These are phyloP conservation scores for Clohesyomyces aquaticus DNA, from an alignment of 495 filamentous ascomycete genomes.

Conservation along the genomic window DNA sequence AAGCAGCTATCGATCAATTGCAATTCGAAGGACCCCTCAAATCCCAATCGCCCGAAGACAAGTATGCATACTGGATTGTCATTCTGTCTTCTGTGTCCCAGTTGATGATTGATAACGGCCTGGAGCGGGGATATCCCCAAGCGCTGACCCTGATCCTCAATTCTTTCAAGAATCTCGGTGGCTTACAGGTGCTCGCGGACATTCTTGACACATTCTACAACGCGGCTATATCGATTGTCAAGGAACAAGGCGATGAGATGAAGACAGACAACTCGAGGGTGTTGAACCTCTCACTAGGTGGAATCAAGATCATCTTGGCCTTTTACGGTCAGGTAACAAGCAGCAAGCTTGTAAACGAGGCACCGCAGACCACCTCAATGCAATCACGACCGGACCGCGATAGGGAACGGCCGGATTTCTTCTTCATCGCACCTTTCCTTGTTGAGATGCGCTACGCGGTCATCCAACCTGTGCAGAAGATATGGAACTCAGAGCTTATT, in stretches of 20 bases:
- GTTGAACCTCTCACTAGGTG: slow-evolving; percentile 47
- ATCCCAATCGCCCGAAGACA: slow-evolving; percentile 52
- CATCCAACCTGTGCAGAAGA: slow-evolving; percentile 72
- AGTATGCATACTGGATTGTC: slow-evolving; percentile 77
- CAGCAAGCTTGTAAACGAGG: slow-evolving; percentile 77
- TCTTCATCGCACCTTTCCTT: slow-evolving; percentile 74
- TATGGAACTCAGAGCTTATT: slow-evolving; percentile 82
- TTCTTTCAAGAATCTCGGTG: slow-evolving; percentile 80
- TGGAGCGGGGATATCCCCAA: slow-evolving; percentile 64
- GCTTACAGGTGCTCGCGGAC: slow-evolving; percentile 71
- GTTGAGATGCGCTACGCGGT: slow-evolving; percentile 85
- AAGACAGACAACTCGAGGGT: slow-evolving; percentile 31
- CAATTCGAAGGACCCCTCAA: slow-evolving; percentile 52
- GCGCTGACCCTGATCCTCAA: slow-evolving; percentile 79
- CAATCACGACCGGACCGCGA: slow-evolving; percentile 57
- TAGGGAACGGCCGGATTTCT: slow-evolving; percentile 65
- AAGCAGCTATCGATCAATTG: slow-evolving; percentile 70
- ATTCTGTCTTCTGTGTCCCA: slow-evolving; percentile 76
- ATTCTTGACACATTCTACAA: slow-evolving; percentile 74
- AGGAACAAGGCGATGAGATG: slow-evolving; percentile 48
- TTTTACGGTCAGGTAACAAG: slow-evolving; percentile 77
- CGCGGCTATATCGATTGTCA: slow-evolving; percentile 59
- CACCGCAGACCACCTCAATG: slow-evolving; percentile 67
- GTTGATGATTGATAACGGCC: slow-evolving; percentile 69
- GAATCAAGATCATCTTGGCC: slow-evolving; percentile 81